Evolutionary conservation across 129 eudicot genomes (phyloP).

Genomic region (Chrysanthemum lavandulifolium): DNA sequence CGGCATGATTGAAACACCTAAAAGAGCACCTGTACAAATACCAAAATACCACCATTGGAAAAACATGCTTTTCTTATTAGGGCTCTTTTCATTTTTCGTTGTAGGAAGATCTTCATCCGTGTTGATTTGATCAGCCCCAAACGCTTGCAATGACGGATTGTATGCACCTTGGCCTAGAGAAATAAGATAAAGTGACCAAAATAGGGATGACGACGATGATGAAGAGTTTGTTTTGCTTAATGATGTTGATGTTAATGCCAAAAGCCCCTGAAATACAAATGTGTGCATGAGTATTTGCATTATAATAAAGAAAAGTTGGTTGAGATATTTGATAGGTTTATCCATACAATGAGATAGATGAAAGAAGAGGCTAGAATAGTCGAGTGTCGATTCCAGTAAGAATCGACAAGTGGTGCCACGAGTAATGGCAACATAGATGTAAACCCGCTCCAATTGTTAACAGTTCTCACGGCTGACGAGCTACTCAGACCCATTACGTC

Average conservation of each 20-base stretch:
- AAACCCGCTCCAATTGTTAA: conserved; percentile 82
- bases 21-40: conserved; percentile 77
- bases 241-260: conserved; percentile 74
- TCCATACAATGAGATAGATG: conserved; percentile 54
- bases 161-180: conserved; percentile 88
- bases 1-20: conserved; percentile 82
- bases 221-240: conserved; percentile 45
- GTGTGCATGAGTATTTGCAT: too few species aligned
- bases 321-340: too few species aligned
- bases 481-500: conserved; percentile 76
- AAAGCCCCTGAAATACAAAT: conserved; percentile 56
- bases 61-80: conserved; percentile 54
- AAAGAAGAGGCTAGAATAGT: conserved; percentile 67
- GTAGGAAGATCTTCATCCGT: conserved; percentile 56
- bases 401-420: conserved; percentile 82
- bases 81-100: conserved; percentile 31
- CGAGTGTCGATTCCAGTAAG: conserved; percentile 74
- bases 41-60: conserved; percentile 99
- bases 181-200: conserved; percentile 63
- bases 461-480: conserved; percentile 79
- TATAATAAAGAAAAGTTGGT: too few species aligned
- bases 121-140: conserved; percentile 86
- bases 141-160: conserved; percentile 93
- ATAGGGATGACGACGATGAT: conserved; percentile 46
- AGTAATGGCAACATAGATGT: conserved; percentile 88